phyloP scores from a whole-genome alignment of 805 yeast genomes.

The Candida saitoana region DNA sequence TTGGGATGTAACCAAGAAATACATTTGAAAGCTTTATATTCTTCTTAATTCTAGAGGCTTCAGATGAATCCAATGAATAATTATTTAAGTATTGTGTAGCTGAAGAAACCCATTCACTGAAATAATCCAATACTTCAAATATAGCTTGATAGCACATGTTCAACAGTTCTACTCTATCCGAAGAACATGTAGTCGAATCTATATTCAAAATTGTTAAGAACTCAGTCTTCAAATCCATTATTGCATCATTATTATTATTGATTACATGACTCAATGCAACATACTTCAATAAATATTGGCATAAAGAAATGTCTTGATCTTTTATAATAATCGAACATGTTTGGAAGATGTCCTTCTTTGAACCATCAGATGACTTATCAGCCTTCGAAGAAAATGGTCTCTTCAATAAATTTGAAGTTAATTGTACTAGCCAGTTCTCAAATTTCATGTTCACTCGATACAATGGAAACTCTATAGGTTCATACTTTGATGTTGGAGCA shows the following conservation, averaged over 20 bases:
- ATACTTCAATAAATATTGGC: conserved; percentile 74
- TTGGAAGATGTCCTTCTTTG: conserved; percentile 44
- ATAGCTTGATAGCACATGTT: conserved; percentile 67
- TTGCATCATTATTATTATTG: conserved; percentile 35
- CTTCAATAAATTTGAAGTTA: conserved; percentile 64
- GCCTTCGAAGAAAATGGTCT: conserved; percentile 21
- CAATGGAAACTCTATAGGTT: conserved; percentile 57
- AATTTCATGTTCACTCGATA: conserved; percentile 53
- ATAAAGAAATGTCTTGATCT: conserved; percentile 65
- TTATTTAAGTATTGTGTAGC: conserved; percentile 31
- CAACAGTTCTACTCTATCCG: conserved; percentile 54
- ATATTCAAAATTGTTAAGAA: conserved; percentile 54
- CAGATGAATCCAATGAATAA: conserved; percentile 15
- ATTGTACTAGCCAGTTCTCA: conserved; percentile 66
- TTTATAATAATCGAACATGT: conserved; percentile 58
- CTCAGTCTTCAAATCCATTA: conserved; percentile 52
- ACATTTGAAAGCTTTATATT: conserved; percentile 32
- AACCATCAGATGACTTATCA: conserved; percentile 11
- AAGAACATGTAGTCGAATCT: conserved; percentile 41
- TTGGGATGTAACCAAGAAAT: conserved; percentile 57
- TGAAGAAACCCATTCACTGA: conserved; percentile 67
- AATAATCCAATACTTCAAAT: conserved; percentile 77
- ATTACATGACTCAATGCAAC: conserved; percentile 62
- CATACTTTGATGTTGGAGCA: conserved; percentile 49
- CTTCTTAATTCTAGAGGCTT: conserved; percentile 20